Base-by-base conservation (phyloP, 495 filamentous ascomycete species). In the Penicillium cinerascens region DNA sequence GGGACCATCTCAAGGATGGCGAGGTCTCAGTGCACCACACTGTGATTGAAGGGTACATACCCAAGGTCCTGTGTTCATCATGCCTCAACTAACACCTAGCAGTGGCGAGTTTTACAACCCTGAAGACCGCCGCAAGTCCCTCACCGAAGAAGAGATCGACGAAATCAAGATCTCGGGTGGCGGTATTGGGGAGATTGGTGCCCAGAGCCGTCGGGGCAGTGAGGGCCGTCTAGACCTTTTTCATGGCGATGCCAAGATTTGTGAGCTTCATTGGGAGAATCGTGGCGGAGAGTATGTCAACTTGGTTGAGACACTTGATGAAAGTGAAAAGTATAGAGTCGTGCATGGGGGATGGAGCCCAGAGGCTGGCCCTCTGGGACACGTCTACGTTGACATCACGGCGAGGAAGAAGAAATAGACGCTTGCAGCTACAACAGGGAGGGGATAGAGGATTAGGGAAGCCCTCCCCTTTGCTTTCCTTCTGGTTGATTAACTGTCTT, bases 251-350 rank as follows among this genome's bases (percentile, higher is more conserved):
- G 42, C 40, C 46, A 73, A 73, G 61, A 73, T 73, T 40, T 73
- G 70, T 43, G 70, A 73, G 46, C 59, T 73, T 15, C 70, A 73
- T 45, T 73, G 70, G 70, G 70, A 73, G 52, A 73, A 73, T 49
- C 61, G 68, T 17, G 52, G 56, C 6, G 61, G 61, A 33, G 55
- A 61, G 0, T 40, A 37, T 15, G 20, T 43, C 35, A 73, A 73
- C 26, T 44, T 64, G 21, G 64, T 73, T 27, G 70, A 73, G 57
- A 52, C 63, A 51, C 27, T 68, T 51, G 68, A 71, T 39, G 39
- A 41, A 11, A 63, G 45, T 49, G 54, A 65, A 43, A 59, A 64
- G 41, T 73, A 73, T 49, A 64, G 52, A 40, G 48, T 73, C 49
- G 63, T 65, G 58, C 57, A 63, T 58, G 56, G 63, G 35, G 70